A percentile compares a stretch with the other conserved stretches of the same genome.
Conservation (phyloP, 495 filamentous ascomycete genomes). For the Neurospora cerealis region DNA sequence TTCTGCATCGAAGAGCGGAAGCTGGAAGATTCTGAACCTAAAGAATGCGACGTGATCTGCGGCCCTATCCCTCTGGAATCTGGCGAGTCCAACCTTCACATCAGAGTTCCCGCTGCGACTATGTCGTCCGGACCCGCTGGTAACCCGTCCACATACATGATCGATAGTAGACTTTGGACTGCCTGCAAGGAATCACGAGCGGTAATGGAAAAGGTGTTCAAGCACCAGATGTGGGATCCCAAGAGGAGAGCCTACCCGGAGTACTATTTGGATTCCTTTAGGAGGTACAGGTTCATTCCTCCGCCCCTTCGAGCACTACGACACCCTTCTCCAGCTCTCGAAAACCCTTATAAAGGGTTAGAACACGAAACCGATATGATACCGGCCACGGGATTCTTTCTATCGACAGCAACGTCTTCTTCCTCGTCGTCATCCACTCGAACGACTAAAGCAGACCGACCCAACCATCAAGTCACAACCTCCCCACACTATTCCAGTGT, state of each 20-base stretch:
- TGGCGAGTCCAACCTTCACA: not conserved
- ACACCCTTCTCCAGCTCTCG: not conserved
- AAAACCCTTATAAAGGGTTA: not conserved
- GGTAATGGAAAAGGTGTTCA: not conserved
- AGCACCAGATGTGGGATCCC: not conserved
- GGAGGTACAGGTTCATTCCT: not conserved
- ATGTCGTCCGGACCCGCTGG: not conserved
- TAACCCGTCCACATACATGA: not conserved
- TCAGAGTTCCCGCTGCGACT: not conserved
- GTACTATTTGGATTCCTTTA: not conserved
- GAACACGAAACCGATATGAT: not conserved
- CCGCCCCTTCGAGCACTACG: not conserved
- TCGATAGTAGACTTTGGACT: not conserved
- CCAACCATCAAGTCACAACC: not conserved
- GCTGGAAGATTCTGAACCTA: not conserved
- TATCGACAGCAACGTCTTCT: not conserved
- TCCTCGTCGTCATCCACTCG: not conserved
- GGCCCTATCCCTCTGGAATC: not conserved
- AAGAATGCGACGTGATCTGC: not conserved
- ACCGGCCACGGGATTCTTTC: not conserved
- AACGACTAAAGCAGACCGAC: not conserved
- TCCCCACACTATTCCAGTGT: not conserved
- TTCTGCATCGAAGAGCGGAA: not conserved
- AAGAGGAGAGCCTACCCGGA: not conserved
- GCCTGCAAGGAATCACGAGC: not conserved